Evolutionary conservation across 495 filamentous ascomycete species (phyloP), one percentile per base, ranked within the genome.

Genomic region (Corynascus novoguineensis): DNA sequence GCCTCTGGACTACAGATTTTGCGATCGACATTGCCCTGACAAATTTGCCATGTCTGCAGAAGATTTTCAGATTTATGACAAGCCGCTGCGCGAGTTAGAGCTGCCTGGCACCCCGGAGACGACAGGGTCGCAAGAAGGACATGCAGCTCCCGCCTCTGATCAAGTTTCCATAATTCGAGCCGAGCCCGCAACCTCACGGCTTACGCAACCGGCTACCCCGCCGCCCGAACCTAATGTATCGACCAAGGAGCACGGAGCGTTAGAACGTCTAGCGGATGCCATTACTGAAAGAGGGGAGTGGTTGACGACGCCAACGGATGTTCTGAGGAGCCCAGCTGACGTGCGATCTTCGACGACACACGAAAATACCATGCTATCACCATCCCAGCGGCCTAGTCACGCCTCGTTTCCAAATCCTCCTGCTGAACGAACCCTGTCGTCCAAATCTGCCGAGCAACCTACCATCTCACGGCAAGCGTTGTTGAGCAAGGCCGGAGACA

Each of bases 21-120:
- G 67, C 34, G 65, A 70, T 37, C 47, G 57, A 22, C 22, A 29
- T 21, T 70, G 67, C 40, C 67, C 67, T 3, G 67, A 70, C 31
- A 60, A 66, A 60, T 61, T 59, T 22, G 61, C 67, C 44, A 66
- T 70, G 19, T 50, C 57, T 15, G 63, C 67, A 10, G 59, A 64
- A 12, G 63, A 70, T 21, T 68, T 70, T 55, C 45, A 47, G 8
- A 57, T 68, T n/a, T 53, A 58, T 8, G 60, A 58, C 2, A 28
- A 54, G 29, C 35, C 38, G 11, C 38, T 41, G 11, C 15, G 17
- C 14, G 45, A 57, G 15, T 44, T 34, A 14, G 42, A 57, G 25
- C 31, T 44, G 1, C 35, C 45, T 11, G 32, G 34, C 5, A 45
- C 56, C 11, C 48, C 56, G 8, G 56, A 52, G 31, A 45, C 40